Base-by-base conservation (phyloP, 805 yeast species). In the Kluyveromyces siamensis region DNA sequence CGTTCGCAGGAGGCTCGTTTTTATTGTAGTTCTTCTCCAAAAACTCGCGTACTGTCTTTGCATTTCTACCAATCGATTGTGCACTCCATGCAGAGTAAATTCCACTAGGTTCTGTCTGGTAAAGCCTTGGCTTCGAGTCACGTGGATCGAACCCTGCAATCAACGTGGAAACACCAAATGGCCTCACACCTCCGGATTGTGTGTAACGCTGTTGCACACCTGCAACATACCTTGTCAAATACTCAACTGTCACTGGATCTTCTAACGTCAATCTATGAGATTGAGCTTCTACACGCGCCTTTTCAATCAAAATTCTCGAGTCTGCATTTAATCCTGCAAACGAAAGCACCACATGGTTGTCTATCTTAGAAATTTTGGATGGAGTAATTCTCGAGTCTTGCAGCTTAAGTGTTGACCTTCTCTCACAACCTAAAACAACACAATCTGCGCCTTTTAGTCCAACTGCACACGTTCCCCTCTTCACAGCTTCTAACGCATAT, bases 251-350 rank as follows among this genome's bases (percentile, higher is more conserved):
- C 9, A 89, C 96, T 0, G 97, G 84, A 63, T 93, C 98, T 66
- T 91, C 99, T 61, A 91, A 76, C n/a, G 91, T 88, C 60, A 93
- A 77, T 66, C 85, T 79, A 69, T 90, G 96, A 14, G 95, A 85
- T 69, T 93, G 99, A 3, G 98, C 97, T 67, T 93, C 97, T 25
- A 91, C 84, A 62, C 98, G 80, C 11, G 99, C 98, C 70, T 84
- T 87, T 68, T 93, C 97, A 49, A 93, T 87, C 56, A 93, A 77
- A 49, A 93, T 82, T 66, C 99, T 79, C 16, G 98, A 96, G 68
- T 93, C 99, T n/a, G 99, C 99, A 68, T 90, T 91, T 66, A 93
- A 76, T 3, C 99, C 99, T 41, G 99, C 96, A 73, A 93, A 93
- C 45, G 96, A 95, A 60, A 93, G 75, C 55, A 89, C 83, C 19